phyloP scores from a whole-genome alignment of 192 early-diverging fungal genomes.

The Linnemannia exigua region DNA sequence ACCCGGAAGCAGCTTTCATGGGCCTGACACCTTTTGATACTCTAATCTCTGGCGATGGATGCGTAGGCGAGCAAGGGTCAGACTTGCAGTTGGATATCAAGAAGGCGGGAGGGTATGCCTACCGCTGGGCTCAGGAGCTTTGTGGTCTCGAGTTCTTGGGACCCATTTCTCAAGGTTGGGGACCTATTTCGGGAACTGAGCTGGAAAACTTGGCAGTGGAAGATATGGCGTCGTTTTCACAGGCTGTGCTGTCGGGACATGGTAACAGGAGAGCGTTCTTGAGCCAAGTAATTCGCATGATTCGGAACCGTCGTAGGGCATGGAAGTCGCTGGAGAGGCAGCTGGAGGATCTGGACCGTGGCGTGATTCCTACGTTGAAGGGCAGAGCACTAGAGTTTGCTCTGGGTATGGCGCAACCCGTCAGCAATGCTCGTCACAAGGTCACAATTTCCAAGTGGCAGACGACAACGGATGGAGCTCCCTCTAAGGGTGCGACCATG shows the following conservation, averaged over 20 bases:
- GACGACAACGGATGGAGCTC: not conserved
- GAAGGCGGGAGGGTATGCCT: conserved; percentile 26
- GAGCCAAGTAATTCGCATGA: conserved; percentile 24
- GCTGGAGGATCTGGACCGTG: conserved; percentile 21
- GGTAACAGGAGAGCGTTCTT: conserved; percentile 27
- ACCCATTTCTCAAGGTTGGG: conserved; percentile 34
- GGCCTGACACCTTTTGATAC: conserved; percentile 28
- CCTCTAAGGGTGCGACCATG: conserved; percentile 7
- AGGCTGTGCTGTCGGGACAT: conserved; percentile 16
- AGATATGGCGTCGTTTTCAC: conserved; percentile 8
- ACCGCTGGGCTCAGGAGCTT: conserved; percentile 35
- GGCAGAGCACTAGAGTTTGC: not conserved
- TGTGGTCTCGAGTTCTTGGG: conserved; percentile 36
- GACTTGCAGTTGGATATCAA: conserved; percentile 19
- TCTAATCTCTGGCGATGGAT: conserved; percentile 17
- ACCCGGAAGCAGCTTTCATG: conserved; percentile 31
- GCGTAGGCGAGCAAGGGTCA: conserved; percentile 17
- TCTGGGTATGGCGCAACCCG: not conserved
- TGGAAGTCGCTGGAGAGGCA: conserved; percentile 33
- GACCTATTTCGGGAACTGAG: not conserved
- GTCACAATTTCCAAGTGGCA: conserved; percentile 22
- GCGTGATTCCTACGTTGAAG: conserved; percentile 7
- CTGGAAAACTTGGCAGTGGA: not conserved
- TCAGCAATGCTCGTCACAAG: not conserved
- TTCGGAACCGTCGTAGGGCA: conserved; percentile 29